These are phyloP conservation scores for Epichloe elymi DNA, from an alignment of 2,329 filamentous ascomycete species.

Conservation along the genomic window DNA sequence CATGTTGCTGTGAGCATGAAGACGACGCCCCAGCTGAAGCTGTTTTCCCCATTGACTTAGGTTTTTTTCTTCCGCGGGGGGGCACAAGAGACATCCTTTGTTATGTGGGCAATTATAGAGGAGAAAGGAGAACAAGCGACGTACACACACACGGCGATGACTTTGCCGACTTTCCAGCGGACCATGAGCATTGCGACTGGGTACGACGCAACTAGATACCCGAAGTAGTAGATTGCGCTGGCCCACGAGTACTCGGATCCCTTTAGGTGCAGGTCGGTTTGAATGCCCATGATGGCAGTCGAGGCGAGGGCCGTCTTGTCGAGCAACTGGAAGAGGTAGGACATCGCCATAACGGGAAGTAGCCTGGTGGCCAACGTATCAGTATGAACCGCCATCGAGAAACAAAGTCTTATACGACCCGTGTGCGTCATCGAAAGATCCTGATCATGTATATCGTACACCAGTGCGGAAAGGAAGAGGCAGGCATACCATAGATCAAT, in stretches of 20 bases:
- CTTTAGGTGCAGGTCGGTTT: constrained; percentile 28
- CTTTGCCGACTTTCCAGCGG: constrained; percentile 15
- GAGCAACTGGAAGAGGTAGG: constrained; percentile 46
- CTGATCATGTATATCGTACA: too few relatives aligned
- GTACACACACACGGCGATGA: constrained; percentile 12
- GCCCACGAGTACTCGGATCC: constrained; percentile 40
- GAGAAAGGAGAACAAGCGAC: background rate
- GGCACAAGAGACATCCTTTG: background rate
- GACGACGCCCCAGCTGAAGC: constrained; percentile 23
- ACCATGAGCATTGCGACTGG: constrained; percentile 14
- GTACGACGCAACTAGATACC: constrained; percentile 27
- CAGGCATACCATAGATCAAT: constrained; percentile 44
- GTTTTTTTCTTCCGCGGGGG: background rate
- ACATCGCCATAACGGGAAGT: constrained; percentile 37
- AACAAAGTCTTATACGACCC: too few relatives aligned
- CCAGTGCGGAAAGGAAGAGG: background rate
- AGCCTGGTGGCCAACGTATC: constrained; percentile 19
- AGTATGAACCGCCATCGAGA: too few relatives aligned
- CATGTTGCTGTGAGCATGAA: constrained; percentile 30
- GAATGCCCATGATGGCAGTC: constrained; percentile 35
- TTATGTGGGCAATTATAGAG: background rate
- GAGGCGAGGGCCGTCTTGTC: constrained; percentile 46
- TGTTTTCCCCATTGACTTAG: background rate
- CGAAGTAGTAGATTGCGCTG: constrained; percentile 36
- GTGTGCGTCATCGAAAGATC: too few relatives aligned